phyloP scores from a whole-genome alignment of 148 eudicot genomes.

The Rhododendron williamsianum region DNA sequence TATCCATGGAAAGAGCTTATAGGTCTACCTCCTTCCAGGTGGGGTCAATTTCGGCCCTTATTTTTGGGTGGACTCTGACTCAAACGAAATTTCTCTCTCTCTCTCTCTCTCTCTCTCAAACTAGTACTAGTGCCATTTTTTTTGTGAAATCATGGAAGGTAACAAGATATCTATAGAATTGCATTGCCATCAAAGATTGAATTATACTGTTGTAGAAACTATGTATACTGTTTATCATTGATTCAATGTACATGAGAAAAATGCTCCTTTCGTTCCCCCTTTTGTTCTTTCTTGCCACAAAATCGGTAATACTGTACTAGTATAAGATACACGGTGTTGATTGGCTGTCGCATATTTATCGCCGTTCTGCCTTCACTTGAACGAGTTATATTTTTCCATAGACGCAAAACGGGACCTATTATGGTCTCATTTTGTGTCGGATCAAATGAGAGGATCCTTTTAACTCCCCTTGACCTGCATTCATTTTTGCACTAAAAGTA shows the following conservation, averaged over 20 bases:
- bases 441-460: neutral
- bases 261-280: neutral
- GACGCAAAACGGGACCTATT: neutral
- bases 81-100: neutral
- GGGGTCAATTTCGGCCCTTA: constrained; percentile 6
- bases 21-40: neutral
- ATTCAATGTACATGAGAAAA: constrained; percentile 5
- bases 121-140: neutral
- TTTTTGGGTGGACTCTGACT: neutral
- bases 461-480: neutral
- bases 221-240: constrained; percentile 8
- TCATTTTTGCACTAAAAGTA: neutral
- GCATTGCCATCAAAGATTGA: neutral
- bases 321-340: neutral
- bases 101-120: neutral
- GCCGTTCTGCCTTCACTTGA: neutral
- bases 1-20: neutral
- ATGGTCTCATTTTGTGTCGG: neutral
- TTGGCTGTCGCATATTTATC: neutral
- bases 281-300: neutral
- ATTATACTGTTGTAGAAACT: constrained; percentile 9
- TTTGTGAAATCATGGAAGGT: neutral
- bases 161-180: neutral
- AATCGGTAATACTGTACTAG: neutral
- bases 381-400: neutral